A percentile compares a stretch with the other conserved stretches of the same genome.
phyloP scores from a whole-genome alignment of 345 rosid genomes.

The Raphanus sativus region DNA sequence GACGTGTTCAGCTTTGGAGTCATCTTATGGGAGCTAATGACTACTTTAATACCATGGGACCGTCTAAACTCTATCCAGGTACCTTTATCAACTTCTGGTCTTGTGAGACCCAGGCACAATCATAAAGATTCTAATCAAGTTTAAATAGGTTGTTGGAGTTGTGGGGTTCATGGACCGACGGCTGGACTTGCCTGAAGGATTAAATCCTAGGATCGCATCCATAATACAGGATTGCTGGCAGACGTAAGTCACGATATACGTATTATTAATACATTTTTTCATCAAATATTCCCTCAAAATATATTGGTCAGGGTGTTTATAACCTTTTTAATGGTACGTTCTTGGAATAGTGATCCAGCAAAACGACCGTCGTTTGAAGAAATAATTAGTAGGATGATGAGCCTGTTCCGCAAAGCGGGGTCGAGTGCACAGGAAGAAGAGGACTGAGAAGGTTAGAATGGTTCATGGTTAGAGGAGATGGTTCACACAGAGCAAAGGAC shows the following conservation, averaged over 20 bases:
- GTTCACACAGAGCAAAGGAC: not conserved
- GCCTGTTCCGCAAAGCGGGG: slow-evolving; percentile 44
- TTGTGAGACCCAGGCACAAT: not conserved
- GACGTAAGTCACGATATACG: slow-evolving; percentile 42
- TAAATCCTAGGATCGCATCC: slow-evolving; percentile 64
- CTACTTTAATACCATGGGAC: slow-evolving; percentile 77
- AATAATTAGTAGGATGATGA: slow-evolving; percentile 56
- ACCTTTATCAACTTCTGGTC: not conserved
- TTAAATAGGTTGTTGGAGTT: slow-evolving; percentile 66
- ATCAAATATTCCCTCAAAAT: not conserved
- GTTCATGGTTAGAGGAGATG: not conserved
- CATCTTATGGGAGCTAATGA: slow-evolving; percentile 82
- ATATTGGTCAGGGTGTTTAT: not conserved
- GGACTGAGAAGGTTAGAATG: slow-evolving; percentile 11
- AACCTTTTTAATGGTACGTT: not conserved
- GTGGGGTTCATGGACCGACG: slow-evolving; percentile 96
- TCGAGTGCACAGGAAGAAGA: slow-evolving; percentile 29
- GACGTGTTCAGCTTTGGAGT: slow-evolving; percentile 91
- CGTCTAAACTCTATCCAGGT: slow-evolving; percentile 77
- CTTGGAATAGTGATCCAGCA: slow-evolving; percentile 58
- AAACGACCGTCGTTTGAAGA: slow-evolving; percentile 76
- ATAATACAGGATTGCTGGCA: slow-evolving; percentile 75
- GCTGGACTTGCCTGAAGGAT: slow-evolving; percentile 68
- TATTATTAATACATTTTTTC: not conserved
- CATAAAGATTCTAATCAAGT: not conserved